phyloP scores from a whole-genome alignment of 345 rosid genomes.

The Eucalyptus lansdowneana region DNA sequence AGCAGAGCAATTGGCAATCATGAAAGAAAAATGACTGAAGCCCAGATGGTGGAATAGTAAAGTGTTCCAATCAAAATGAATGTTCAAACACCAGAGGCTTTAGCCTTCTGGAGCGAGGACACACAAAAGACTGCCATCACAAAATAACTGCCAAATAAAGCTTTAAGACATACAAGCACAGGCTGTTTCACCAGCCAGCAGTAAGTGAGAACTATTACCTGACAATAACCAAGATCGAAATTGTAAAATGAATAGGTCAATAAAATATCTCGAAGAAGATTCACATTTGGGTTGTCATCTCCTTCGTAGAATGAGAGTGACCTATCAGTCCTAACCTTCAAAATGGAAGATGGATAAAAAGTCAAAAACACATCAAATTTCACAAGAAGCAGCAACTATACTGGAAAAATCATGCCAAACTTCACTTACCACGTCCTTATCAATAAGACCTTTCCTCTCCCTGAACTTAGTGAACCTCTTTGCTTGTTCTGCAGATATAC shows the following conservation, averaged over 20 bases:
- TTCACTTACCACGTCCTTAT: slow-evolving; percentile 85
- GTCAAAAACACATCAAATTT: neutral
- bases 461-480: slow-evolving; percentile 88
- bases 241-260: slow-evolving; percentile 92
- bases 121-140: neutral
- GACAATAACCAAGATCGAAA: slow-evolving; percentile 98
- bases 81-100: neutral
- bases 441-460: slow-evolving; percentile 86
- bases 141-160: neutral
- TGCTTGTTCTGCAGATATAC: slow-evolving; percentile 87
- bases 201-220: slow-evolving; percentile 33
- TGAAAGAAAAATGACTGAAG: neutral
- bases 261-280: slow-evolving; percentile 68
- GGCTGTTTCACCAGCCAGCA: neutral
- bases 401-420: neutral
- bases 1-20: neutral
- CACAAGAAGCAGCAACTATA: neutral
- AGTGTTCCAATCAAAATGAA: neutral
- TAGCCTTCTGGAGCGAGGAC: neutral
- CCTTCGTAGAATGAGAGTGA: slow-evolving; percentile 67
- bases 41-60: neutral
- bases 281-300: slow-evolving; percentile 83
- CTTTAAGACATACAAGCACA: neutral
- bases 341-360: neutral
- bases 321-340: slow-evolving; percentile 97